A percentile compares a stretch with the other conserved stretches of the same genome.
Conservation (phyloP, 2,329 filamentous ascomycete genomes). For the Fusarium clavum region DNA sequence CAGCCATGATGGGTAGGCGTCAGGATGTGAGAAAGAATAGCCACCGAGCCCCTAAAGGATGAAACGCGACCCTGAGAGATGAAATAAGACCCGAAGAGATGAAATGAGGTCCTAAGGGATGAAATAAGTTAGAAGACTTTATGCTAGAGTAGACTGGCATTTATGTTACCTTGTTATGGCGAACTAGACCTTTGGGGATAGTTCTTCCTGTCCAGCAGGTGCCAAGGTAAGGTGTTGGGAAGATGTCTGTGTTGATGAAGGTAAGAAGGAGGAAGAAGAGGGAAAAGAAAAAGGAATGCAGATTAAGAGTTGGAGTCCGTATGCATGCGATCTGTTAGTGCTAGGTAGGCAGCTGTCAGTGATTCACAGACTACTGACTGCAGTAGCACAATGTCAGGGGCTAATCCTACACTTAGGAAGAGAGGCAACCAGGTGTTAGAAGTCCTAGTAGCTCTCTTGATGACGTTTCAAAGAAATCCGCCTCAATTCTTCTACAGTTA, state of each 20-base stretch:
- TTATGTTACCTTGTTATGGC: neutral
- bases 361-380: no score
- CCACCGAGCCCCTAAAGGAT: fast-evolving
- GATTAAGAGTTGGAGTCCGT: no score
- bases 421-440: neutral
- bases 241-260: neutral
- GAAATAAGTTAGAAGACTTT: neutral
- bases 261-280: neutral
- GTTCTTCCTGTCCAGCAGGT: no score
- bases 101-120: neutral
- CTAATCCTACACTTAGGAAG: fast-evolving
- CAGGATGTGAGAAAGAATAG: fast-evolving
- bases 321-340: no score
- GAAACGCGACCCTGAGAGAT: no score
- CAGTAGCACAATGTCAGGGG: neutral
- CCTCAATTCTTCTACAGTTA: fast-evolving
- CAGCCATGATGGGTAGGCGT: neutral
- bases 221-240: no score
- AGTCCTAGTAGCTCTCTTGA: fast-evolving
- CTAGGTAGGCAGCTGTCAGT: no score
- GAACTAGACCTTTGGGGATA: no score
- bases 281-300: no score
- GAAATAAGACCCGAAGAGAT: no score
- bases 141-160: neutral
- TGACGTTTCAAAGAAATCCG: neutral